Percentiles rank a stretch among this genome's conserved stretches.
phyloP scores from a whole-genome alignment of 176 grass and related monocot species.

The Aegilops tauschii region DNA sequence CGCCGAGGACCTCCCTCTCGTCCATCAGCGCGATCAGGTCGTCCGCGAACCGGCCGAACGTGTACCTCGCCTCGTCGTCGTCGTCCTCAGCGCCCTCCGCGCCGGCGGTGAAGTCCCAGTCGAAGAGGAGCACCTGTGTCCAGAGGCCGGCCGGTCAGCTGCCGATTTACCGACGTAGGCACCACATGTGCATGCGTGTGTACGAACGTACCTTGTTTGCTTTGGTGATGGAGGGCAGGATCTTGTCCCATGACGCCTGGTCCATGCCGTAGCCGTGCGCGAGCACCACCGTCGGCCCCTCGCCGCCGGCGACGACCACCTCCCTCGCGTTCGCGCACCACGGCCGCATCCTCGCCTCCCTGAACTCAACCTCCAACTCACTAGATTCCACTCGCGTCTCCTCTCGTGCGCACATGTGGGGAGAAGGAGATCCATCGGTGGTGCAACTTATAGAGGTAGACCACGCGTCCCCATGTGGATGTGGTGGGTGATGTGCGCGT shows the following conservation, averaged over 20 bases:
- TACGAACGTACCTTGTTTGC: not conserved
- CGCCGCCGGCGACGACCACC: constrained; percentile 38
- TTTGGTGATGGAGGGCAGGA: constrained; percentile 41
- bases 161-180: not conserved
- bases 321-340: constrained; percentile 56
- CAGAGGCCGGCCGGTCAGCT: not conserved
- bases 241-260: constrained; percentile 60
- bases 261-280: constrained; percentile 70
- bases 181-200: too few species aligned
- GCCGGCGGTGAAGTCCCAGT: constrained; percentile 65
- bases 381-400: not conserved
- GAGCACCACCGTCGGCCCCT: constrained; percentile 43
- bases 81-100: not conserved
- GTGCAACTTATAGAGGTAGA: not conserved
- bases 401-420: not conserved
- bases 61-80: not conserved
- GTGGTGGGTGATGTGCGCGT: not conserved
- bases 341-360: not conserved
- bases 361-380: not conserved
- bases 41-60: constrained; percentile 56
- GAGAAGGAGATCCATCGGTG: not conserved
- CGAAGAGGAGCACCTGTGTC: constrained; percentile 55
- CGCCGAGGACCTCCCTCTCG: constrained; percentile 19
- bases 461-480: too few species aligned
- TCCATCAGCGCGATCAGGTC: constrained; percentile 63